Base-by-base conservation (phyloP, 345 rosid species). In the Ceriops zippeliana region DNA sequence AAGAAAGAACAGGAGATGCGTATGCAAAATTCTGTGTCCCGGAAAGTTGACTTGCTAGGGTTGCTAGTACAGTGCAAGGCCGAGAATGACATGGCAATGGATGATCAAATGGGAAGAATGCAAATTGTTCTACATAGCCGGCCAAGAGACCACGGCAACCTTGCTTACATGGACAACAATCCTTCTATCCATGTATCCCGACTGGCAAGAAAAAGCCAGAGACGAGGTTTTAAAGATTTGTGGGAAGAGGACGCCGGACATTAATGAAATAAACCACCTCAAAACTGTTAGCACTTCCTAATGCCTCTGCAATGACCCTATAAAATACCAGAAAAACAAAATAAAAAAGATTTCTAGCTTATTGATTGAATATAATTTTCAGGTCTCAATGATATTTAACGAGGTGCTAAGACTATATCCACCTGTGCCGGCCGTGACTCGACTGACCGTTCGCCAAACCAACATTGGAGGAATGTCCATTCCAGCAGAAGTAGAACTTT, bases 151-250 rank as follows among this genome's bases (percentile, higher is more conserved):
- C 4, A 54, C 58, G 27, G 56, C 68, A 17, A 31, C 28, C 20
- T 51, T 51, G 68, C 68, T 65, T 2, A 52, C 58, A 3, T 65
- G 68, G 68, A 31, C 68, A 13, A 63, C 74, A 69, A 74, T 78
- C 20, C 13, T 58, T 21, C 70, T 74, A 27, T 70, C 72, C 30
- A 62, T 62, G 66, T 24, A 73, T 17, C 75, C 75, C 49, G 20
- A 78, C 24, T 73, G 81, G 81, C 78, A 73, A 70, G 59, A 66
- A 51, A 70, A 74, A 42, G 78, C 81, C 8, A 70, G 81, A 63
- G 28, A 70, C 58, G 75, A 78, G 35, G 78, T 78, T 57, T 8
- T 70, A 5, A 67, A 58, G 17, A 31, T 61, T 26, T 70, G 69
- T 4, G 81, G 81, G 16, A 70, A 62, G 62, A 58, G 60, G 28